A percentile compares a stretch with the other conserved stretches of the same genome.
Evolutionary conservation across 148 eudicot genomes (phyloP).

Genomic region (Spergularia marina): DNA sequence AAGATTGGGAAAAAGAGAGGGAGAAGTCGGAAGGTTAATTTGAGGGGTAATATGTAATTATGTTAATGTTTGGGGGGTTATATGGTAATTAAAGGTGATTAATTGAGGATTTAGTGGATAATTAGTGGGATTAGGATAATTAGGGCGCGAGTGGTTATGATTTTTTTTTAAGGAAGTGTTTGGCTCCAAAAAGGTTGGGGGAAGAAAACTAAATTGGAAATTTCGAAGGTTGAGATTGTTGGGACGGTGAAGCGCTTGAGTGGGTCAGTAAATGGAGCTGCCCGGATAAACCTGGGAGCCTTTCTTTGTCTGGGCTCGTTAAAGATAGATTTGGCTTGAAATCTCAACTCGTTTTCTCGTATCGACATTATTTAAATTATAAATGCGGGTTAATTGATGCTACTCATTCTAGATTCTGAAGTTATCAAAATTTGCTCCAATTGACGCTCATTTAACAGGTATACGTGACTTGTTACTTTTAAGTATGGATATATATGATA

Average conservation of each 20-base stretch:
- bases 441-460: too few relatives aligned
- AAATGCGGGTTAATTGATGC: too few relatives aligned
- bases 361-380: too few relatives aligned
- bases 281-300: neutral
- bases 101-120: neutral
- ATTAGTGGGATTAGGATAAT: neutral
- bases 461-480: too few relatives aligned
- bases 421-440: too few relatives aligned
- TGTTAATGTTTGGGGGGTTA: slow-evolving; percentile 9
- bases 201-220: slow-evolving; percentile 12
- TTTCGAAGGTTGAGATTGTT: slow-evolving; percentile 12
- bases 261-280: neutral
- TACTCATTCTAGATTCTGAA: too few relatives aligned
- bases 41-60: neutral
- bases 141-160: slow-evolving; percentile 24
- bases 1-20: slow-evolving; percentile 12
- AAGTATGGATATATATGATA: too few relatives aligned
- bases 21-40: slow-evolving; percentile 13
- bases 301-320: too few relatives aligned
- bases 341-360: too few relatives aligned
- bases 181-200: slow-evolving; percentile 26
- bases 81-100: slow-evolving; percentile 1
- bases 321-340: too few relatives aligned
- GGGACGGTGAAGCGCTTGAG: neutral
- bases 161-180: slow-evolving; percentile 1